phyloP scores from a whole-genome alignment of 305 asterid genomes.

The Petunia hybrid region DNA sequence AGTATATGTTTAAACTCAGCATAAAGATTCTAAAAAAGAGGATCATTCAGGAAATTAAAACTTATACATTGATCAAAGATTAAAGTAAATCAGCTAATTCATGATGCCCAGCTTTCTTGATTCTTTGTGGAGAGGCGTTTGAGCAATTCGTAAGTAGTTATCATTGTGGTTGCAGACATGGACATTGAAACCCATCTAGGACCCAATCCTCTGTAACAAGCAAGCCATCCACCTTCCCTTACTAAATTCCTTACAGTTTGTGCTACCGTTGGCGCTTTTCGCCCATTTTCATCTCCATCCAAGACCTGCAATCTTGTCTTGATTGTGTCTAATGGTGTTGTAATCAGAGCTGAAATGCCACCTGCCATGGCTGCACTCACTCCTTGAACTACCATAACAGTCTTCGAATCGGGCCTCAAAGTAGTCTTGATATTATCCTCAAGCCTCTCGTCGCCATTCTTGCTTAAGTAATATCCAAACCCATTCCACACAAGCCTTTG shows the following conservation, averaged over 20 bases:
- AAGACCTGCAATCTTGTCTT: constrained; percentile 79
- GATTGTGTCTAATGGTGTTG: constrained; percentile 85
- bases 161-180: constrained; percentile 81
- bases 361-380: constrained; percentile 80
- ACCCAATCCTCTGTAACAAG: constrained; percentile 84
- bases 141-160: constrained; percentile 78
- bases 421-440: constrained; percentile 38
- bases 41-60: constrained; percentile 3
- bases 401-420: constrained; percentile 56
- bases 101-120: constrained; percentile 46
- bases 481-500: constrained; percentile 76
- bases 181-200: constrained; percentile 88
- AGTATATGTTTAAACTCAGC: constrained; percentile 14
- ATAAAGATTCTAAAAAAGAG: not conserved
- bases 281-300: constrained; percentile 66
- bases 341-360: constrained; percentile 68
- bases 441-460: constrained; percentile 42
- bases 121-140: constrained; percentile 72
- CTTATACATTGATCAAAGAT: not conserved
- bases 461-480: constrained; percentile 50
- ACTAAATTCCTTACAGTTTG: constrained; percentile 71
- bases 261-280: constrained; percentile 62
- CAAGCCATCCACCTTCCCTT: constrained; percentile 80
- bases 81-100: not conserved
- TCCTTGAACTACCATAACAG: constrained; percentile 75